Base-by-base conservation (phyloP, 371 early-diverging fungal species). In the Mucor velutinosus region DNA sequence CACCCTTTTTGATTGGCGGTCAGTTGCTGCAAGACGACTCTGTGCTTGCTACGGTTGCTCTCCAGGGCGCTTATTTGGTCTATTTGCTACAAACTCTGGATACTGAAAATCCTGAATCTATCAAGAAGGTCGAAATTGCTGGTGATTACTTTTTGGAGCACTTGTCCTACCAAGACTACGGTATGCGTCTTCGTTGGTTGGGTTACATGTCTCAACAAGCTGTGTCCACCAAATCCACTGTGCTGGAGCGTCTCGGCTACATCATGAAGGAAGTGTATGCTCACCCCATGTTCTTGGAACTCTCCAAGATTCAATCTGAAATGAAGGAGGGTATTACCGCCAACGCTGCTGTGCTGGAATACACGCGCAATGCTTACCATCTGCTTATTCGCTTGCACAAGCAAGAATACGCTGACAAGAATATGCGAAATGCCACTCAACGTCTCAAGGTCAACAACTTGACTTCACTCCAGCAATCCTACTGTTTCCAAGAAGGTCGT, bases 21-120 rank as follows among this genome's bases (percentile, higher is more conserved):
- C 68, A 77, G 19, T 65, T 88, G 45, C 79, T 85, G 37, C 76
- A 83, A 12, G 75, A 85, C 19, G 88, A 89, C 29, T 85, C 90
- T 27, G 76, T 68, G 10, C 70, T 90, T 69, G 88, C 88, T 0
- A 87, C 78, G 0, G 75, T 89, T 4, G 70, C 83, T 7, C 59
- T 87, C n/a, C 88, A 89, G 57, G 86, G 87, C n/a, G 86, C 90
- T 17, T 88, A 86, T 45, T 61, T 89, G 5, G 64, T 84, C 47
- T 78, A 83, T 41, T 60, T 87, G 4, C 55, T 88, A 19, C 79
- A 77, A 32, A 76, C 73, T 51, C 59, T 64, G 32, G 60, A 60
- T 49, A 17, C 53, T 1, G 62, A 72, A 15, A 72, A 78, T 35
- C 25, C 47, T 0, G 55, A 62, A 1, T 53, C 57, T 21, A 45